phyloP scores from a whole-genome alignment of 2,329 filamentous ascomycete genomes.

The Colletotrichum agaves region DNA sequence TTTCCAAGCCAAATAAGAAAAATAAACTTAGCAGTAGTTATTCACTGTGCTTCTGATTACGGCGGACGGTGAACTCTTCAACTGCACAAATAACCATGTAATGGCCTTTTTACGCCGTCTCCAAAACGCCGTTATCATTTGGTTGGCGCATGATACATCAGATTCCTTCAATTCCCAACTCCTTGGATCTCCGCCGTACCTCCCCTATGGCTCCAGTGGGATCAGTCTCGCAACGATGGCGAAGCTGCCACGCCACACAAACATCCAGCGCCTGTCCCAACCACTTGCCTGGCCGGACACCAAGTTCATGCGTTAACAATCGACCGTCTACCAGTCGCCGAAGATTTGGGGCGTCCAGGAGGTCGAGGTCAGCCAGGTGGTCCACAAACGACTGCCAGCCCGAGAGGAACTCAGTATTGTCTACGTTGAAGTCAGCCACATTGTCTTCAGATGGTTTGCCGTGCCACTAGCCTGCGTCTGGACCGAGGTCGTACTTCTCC shows the following conservation, averaged over 20 bases:
- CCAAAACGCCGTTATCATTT: too few species aligned
- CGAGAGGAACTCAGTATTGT: conserved; percentile 57
- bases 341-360: conserved; percentile 67
- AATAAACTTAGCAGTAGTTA: too few species aligned
- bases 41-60: too few species aligned
- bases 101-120: too few species aligned
- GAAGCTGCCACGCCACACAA: conserved; percentile 88
- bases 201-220: conserved; percentile 68
- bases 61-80: too few species aligned
- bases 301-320: conserved; percentile 74
- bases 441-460: background rate
- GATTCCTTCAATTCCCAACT: conserved; percentile 58
- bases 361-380: conserved; percentile 63
- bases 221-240: conserved; percentile 76
- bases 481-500: conserved; percentile 46
- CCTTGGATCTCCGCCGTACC: conserved; percentile 60
- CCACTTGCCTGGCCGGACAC: conserved; percentile 82
- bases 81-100: too few species aligned
- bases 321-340: conserved; percentile 80
- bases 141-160: background rate
- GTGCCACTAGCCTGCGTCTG: conserved; percentile 15
- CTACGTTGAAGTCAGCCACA: conserved; percentile 42
- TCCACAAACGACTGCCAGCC: conserved; percentile 67
- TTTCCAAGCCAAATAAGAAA: too few species aligned
- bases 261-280: conserved; percentile 82